Conservation (phyloP, 2,329 filamentous ascomycete species). For the Beauveria sp. region DNA sequence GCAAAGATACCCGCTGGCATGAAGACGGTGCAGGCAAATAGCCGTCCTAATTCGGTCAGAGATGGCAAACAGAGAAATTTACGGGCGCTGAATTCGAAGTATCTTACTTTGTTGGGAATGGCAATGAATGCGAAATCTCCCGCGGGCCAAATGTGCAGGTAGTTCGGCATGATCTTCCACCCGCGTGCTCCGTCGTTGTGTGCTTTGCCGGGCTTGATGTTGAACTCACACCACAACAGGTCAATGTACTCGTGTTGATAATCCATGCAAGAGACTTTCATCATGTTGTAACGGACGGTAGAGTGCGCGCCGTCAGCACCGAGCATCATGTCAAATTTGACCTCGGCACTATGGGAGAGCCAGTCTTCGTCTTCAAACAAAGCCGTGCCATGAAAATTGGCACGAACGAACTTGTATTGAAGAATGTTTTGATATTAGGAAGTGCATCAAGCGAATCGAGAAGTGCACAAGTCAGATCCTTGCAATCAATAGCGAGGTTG, state of each 20-base stretch:
- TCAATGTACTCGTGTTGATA: slow-evolving; percentile 95
- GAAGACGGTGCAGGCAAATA: slow-evolving; percentile 93
- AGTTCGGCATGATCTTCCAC: slow-evolving; percentile 82
- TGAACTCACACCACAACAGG: slow-evolving; percentile 95
- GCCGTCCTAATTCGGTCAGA: slow-evolving; percentile 52
- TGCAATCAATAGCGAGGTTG: slow-evolving; percentile 80
- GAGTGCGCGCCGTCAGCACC: slow-evolving; percentile 57
- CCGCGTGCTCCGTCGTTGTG: slow-evolving; percentile 23
- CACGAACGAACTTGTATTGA: slow-evolving; percentile 86
- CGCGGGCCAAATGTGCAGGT: slow-evolving; percentile 96
- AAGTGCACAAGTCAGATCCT: slow-evolving; percentile 71
- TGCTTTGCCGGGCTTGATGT: slow-evolving; percentile 51
- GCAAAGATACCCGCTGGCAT: slow-evolving; percentile 65
- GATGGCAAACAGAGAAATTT: background rate
- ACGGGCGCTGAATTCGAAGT: background rate
- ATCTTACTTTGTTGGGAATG: slow-evolving; percentile 59
- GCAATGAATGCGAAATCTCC: slow-evolving; percentile 97
- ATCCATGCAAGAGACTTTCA: slow-evolving; percentile 88
- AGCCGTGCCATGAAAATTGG: slow-evolving; percentile 75
- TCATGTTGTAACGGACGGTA: slow-evolving; percentile 74
- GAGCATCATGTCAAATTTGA: slow-evolving; percentile 86
- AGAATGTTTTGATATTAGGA: slow-evolving; percentile 84
- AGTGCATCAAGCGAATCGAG: slow-evolving; percentile 76
- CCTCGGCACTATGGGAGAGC: slow-evolving; percentile 48
- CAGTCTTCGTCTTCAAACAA: slow-evolving; percentile 66